Evolutionary conservation across 768 basidiomycete genomes (phyloP).

Genomic region (Phaeotremella skinneri): DNA sequence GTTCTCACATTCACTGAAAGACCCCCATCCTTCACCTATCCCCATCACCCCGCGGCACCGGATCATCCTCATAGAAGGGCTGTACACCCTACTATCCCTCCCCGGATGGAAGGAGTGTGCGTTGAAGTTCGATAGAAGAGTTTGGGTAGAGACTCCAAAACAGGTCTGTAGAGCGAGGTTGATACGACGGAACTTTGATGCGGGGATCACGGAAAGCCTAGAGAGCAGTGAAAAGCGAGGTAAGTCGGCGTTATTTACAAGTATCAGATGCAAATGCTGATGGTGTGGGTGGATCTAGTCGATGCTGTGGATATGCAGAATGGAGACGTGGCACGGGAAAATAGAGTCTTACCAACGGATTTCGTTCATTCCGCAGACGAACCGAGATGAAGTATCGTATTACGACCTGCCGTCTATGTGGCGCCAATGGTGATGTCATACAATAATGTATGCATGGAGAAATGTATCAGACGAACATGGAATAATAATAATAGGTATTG

Average conservation of each 20-base stretch:
- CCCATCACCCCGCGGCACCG: conserved; percentile 65
- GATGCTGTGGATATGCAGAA: conserved; percentile 29
- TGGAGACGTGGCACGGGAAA: conserved; percentile 13
- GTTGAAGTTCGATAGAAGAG: conserved; percentile 68
- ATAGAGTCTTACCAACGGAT: conserved; percentile 15
- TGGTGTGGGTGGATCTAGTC: not conserved
- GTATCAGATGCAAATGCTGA: not conserved
- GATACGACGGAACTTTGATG: conserved; percentile 70
- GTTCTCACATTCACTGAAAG: conserved; percentile 84
- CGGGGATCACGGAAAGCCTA: conserved; percentile 66
- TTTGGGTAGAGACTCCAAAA: conserved; percentile 65
- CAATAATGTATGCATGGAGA: not conserved
- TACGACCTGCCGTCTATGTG: not conserved
- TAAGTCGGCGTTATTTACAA: conserved; percentile 15
- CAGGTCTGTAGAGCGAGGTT: conserved; percentile 62
- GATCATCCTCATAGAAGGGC: conserved; percentile 80
- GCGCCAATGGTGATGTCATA: not conserved
- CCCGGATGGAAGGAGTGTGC: conserved; percentile 71
- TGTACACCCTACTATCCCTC: conserved; percentile 77
- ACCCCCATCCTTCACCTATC: conserved; percentile 66
- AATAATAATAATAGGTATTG: not conserved
- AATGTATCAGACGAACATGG: not conserved
- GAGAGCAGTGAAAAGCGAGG: conserved; percentile 54
- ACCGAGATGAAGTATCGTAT: not conserved
- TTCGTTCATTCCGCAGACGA: conserved; percentile 8